Conservation (phyloP, 768 basidiomycete species). For the Crassisporium funariophilum region DNA sequence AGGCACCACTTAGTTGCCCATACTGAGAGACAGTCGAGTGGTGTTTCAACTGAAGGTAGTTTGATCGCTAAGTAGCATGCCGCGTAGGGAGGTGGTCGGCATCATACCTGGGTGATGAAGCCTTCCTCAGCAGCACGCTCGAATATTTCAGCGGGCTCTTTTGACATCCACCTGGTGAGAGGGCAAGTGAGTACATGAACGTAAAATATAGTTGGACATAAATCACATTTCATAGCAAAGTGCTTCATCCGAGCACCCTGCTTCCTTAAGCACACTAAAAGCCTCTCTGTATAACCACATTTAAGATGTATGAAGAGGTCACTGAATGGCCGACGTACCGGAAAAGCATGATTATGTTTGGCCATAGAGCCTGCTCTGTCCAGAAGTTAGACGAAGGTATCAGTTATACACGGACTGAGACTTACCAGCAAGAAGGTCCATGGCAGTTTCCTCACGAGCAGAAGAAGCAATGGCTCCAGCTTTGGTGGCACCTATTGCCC, state of each 20-base stretch:
- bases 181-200: not conserved
- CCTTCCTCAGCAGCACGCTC: slow-evolving; percentile 69
- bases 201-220: slow-evolving; percentile 6
- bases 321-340: slow-evolving; percentile 32
- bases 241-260: slow-evolving; percentile 67
- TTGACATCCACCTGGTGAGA: slow-evolving; percentile 64
- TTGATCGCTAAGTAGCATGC: not conserved
- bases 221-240: slow-evolving; percentile 64
- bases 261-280: slow-evolving; percentile 62
- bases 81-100: not conserved
- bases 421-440: slow-evolving; percentile 60
- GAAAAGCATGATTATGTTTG: slow-evolving; percentile 66
- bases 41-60: slow-evolving; percentile 48
- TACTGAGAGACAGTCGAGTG: slow-evolving; percentile 65
- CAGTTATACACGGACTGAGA: not conserved
- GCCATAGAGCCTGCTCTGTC: slow-evolving; percentile 65
- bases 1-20: slow-evolving; percentile 60
- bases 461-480: slow-evolving; percentile 66
- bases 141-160: slow-evolving; percentile 70
- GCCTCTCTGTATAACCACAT: slow-evolving; percentile 43
- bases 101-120: slow-evolving; percentile 54
- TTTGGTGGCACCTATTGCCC: slow-evolving; percentile 62
- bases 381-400: not conserved
- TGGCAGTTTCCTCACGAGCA: slow-evolving; percentile 61
- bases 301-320: not conserved